Conservation (phyloP, 257 asterid species). For the Parsonsia alboflavescens region DNA sequence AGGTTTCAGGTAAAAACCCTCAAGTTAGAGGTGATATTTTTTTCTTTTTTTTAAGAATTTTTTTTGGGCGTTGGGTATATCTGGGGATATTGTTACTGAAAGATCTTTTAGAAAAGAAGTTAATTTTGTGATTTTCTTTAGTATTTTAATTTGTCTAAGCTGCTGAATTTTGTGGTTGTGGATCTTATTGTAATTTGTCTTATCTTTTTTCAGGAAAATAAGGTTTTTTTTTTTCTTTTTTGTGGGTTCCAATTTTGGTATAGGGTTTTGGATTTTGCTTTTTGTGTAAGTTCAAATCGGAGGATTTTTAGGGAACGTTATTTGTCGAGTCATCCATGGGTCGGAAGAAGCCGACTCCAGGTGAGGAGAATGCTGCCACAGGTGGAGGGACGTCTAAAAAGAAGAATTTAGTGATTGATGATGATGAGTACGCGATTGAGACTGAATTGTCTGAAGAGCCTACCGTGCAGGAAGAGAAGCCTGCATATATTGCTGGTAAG, state of each 20-base stretch:
- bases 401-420: conserved; percentile 54
- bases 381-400: conserved; percentile 72
- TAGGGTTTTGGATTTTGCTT: conserved; percentile 6
- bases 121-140: too few relatives aligned
- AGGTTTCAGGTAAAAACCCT: too few relatives aligned
- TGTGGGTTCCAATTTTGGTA: background rate
- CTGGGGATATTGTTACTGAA: too few relatives aligned
- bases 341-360: conserved; percentile 63
- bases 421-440: conserved; percentile 68
- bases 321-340: conserved; percentile 60
- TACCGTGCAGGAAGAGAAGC: conserved; percentile 43
- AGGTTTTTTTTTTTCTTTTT: too few relatives aligned
- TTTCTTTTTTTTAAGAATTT: too few relatives aligned
- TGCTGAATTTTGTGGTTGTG: too few relatives aligned
- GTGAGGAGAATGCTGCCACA: conserved; percentile 42
- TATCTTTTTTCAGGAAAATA: too few relatives aligned
- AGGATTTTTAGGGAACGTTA: conserved; percentile 8
- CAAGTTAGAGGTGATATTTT: too few relatives aligned
- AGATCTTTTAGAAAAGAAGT: too few relatives aligned
- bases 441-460: conserved; percentile 62
- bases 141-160: too few relatives aligned
- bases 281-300: background rate
- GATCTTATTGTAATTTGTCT: too few relatives aligned
- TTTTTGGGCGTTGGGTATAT: too few relatives aligned
- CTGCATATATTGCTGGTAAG: conserved; percentile 34